Evolutionary conservation across 768 basidiomycete genomes (phyloP), one percentile per base, ranked within the genome.

Genomic region (Ramaria sp.): DNA sequence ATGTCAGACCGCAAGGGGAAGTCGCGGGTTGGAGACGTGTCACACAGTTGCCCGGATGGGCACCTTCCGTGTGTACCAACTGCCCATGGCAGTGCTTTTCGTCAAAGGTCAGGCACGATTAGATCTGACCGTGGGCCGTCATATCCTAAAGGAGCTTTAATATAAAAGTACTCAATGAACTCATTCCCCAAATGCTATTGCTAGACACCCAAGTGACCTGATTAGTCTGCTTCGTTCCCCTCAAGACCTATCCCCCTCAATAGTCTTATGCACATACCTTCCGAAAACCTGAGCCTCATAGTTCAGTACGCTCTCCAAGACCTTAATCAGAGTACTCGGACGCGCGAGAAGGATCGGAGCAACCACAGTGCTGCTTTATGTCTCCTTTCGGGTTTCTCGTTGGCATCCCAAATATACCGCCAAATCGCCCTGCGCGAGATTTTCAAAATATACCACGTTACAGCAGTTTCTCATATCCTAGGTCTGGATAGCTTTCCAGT

Each of bases 381-480:
- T 5, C 55, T 57, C 48, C n/a, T 57, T 13, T 48, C 46, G 10
- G 55, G 55, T 27, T 57, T 57, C 38, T 57, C 55, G 47, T 19
- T 57, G 19, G 55, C 55, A 33, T 57, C 46, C n/a, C 55, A 57
- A 13, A 48, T 37, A 20, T 49, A 49, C 37, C 55, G 55, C 30
- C 55, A 57, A 38, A 49, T 57, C 19, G 55, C 47, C n/a, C 37
- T 57, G 34, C 55, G 47, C 12, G 55, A 57, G 45, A 57, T 57
- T 22, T 57, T 57, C 42, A 57, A 30, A 37, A 57, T 30, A 49
- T 57, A 48, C 31, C 24, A 38, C 24, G 47, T 57, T 12, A 34
- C 55, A 6, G n/a, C n/a, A 24, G 45, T 34, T 20, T 57, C 30
- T 19, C 46, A 57, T 37, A 24, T 57, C 20, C 46, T 38, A 12